These are phyloP conservation scores for Rostrohypoxylon terebratum DNA, from an alignment of 495 filamentous ascomycete species.

Conservation along the genomic window DNA sequence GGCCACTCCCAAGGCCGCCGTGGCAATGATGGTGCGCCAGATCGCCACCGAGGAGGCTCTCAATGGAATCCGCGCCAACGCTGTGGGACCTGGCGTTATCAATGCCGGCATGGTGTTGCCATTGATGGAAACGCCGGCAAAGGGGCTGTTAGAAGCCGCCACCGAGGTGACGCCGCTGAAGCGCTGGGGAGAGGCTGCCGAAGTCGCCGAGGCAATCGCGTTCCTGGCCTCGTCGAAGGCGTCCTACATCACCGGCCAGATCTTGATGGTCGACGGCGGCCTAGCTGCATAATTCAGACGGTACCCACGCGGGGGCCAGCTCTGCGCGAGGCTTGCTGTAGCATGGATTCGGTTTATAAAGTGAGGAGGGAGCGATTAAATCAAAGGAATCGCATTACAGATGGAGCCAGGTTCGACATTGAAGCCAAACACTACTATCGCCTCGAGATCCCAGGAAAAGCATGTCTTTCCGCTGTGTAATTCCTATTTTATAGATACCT, in stretches of 20 bases:
- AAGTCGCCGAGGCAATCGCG: conserved; percentile 1
- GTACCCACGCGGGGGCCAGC: not conserved
- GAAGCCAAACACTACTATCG: not conserved
- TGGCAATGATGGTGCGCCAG: conserved; percentile 9
- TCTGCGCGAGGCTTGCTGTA: not conserved
- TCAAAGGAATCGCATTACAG: not conserved
- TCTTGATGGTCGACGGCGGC: conserved; percentile 10
- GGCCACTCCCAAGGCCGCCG: conserved; percentile 7
- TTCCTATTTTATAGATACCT: not conserved
- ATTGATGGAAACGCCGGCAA: not conserved
- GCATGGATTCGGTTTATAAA: not conserved
- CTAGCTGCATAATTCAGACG: not conserved
- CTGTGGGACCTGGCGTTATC: not conserved
- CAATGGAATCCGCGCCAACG: not conserved
- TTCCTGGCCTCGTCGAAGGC: conserved; percentile 1
- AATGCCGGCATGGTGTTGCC: not conserved
- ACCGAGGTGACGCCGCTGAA: not conserved
- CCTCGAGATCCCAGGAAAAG: not conserved
- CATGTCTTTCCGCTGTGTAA: not conserved
- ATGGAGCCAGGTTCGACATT: not conserved
- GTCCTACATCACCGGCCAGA: conserved; percentile 8
- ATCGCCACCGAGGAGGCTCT: not conserved
- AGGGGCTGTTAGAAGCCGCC: not conserved
- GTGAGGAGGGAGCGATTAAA: not conserved
- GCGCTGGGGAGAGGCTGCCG: conserved; percentile 8